Conservation (phyloP, 2,329 filamentous ascomycete species). For the Chaetomium strumarium region DNA sequence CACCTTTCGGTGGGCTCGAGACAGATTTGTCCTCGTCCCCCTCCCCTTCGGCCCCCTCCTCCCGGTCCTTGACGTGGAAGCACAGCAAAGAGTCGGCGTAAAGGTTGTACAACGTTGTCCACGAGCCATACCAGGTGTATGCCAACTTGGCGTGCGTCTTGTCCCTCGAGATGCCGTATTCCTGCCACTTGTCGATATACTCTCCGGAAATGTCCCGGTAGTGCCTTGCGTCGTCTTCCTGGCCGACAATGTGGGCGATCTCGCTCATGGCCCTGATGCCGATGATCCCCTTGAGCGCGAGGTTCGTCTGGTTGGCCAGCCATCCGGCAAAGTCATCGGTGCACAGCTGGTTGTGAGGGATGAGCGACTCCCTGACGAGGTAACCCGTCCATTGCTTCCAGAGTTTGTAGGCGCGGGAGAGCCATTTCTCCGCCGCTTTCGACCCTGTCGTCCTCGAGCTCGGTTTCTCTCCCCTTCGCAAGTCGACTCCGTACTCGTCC, state of each 20-base stretch:
- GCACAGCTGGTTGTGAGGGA: constrained; percentile 63
- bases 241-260: constrained; percentile 53
- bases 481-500: constrained; percentile 26
- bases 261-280: constrained; percentile 74
- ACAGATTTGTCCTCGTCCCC: no score
- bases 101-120: constrained; percentile 75
- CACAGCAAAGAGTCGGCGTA: constrained; percentile 72
- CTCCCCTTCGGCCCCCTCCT: constrained; percentile 9
- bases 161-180: constrained; percentile 63
- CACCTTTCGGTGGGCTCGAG: neutral
- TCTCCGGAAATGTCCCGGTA: constrained; percentile 55
- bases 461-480: neutral
- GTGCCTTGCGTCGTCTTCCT: constrained; percentile 36
- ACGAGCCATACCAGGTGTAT: constrained; percentile 76
- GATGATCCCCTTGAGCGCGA: constrained; percentile 72
- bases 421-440: constrained; percentile 29
- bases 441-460: constrained; percentile 9
- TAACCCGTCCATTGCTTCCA: constrained; percentile 68
- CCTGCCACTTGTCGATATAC: constrained; percentile 68
- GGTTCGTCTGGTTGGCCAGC: constrained; percentile 65
- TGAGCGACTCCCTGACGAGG: constrained; percentile 61
- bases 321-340: constrained; percentile 71
- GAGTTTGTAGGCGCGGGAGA: constrained; percentile 50
- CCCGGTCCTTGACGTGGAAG: constrained; percentile 53
- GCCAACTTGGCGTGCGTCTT: constrained; percentile 68